Conservation (phyloP, 345 rosid genomes). For the Eutrema japonicum region DNA sequence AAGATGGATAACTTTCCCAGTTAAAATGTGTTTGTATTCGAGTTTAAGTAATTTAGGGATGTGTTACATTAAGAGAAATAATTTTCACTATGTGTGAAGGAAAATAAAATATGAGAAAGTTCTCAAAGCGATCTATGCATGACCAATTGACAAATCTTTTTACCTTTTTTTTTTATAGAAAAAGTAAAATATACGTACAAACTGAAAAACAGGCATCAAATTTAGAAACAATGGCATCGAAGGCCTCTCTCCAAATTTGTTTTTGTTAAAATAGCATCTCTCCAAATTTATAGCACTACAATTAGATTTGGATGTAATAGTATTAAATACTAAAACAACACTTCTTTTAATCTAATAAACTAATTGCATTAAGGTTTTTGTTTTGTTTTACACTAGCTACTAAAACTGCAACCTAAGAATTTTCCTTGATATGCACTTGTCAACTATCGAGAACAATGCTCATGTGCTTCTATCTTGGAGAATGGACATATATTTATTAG, state of each 20-base stretch:
- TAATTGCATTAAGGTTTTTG: neutral
- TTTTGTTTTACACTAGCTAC: neutral
- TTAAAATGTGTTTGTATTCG: neutral
- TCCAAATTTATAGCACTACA: neutral
- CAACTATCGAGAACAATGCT: constrained; percentile 12
- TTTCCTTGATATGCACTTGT: constrained; percentile 21
- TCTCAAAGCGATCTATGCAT: neutral
- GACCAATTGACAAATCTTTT: neutral
- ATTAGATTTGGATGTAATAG: neutral
- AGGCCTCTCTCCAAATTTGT: no score
- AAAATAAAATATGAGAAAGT: neutral
- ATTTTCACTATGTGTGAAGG: neutral
- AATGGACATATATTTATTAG: constrained; percentile 11
- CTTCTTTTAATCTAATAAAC: neutral
- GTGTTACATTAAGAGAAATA: neutral
- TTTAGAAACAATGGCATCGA: neutral
- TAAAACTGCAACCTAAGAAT: neutral
- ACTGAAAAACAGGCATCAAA: neutral
- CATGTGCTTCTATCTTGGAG: constrained; percentile 24
- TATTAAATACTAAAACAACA: neutral
- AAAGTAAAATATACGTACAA: neutral
- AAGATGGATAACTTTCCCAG: neutral
- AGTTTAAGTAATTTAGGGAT: neutral
- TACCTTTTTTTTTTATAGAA: neutral
- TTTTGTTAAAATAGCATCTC: neutral